These are phyloP conservation scores for Ligustrum vulgare DNA, from an alignment of 257 asterid species.

Conservation along the genomic window DNA sequence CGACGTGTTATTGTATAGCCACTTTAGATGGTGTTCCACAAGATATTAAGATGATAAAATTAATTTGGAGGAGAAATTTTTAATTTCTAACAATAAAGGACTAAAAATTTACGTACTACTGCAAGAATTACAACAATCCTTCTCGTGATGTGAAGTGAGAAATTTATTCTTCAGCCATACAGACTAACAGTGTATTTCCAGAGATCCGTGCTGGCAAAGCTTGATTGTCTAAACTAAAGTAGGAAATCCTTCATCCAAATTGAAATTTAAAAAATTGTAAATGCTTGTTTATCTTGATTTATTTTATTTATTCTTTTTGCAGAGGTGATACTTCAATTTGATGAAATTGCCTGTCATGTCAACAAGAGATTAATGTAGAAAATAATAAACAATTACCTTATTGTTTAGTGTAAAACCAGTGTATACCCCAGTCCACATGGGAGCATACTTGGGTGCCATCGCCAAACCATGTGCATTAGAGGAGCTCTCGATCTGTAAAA, in stretches of 20 bases:
- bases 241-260: background rate
- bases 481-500: conserved; percentile 47
- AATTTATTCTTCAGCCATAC: no score
- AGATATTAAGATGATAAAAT: background rate
- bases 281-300: background rate
- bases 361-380: background rate
- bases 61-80: background rate
- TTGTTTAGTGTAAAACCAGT: conserved; percentile 52
- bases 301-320: background rate
- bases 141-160: background rate
- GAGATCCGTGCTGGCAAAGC: background rate
- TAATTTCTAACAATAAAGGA: background rate
- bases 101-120: background rate
- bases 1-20: background rate
- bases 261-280: background rate
- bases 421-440: conserved; percentile 46
- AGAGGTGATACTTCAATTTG: background rate
- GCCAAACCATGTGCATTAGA: conserved; percentile 43
- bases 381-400: conserved; percentile 37
- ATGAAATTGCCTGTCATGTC: background rate
- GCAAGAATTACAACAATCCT: background rate
- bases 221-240: background rate
- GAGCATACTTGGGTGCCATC: conserved; percentile 46
- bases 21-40: background rate
- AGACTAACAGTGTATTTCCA: background rate